phyloP scores from a whole-genome alignment of 2,329 filamentous ascomycete genomes.

The Coccinonectria pachysandricola region DNA sequence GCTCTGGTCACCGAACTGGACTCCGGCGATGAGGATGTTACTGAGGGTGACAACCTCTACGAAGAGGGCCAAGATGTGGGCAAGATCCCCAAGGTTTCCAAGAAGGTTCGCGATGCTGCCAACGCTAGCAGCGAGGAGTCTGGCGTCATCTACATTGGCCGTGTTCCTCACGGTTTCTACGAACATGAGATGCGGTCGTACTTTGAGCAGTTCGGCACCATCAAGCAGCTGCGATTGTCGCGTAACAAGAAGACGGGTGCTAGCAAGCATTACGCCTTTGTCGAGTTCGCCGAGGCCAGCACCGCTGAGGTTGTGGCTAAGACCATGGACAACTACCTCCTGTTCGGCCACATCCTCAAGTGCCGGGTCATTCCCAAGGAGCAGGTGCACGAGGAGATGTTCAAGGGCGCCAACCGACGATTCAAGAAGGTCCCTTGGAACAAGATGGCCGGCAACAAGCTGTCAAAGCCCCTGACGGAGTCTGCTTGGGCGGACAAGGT shows the following conservation, averaged over 20 bases:
- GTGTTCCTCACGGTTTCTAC: constrained; percentile 90
- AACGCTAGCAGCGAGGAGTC: constrained; percentile 41
- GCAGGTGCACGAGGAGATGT: constrained; percentile 70
- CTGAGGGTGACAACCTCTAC: constrained; percentile 27
- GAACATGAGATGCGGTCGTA: constrained; percentile 91
- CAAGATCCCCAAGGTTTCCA: constrained; percentile 38
- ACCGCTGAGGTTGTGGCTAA: constrained; percentile 83
- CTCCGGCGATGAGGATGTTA: constrained; percentile 33
- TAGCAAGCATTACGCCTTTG: constrained; percentile 89
- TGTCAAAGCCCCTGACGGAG: constrained; percentile 64
- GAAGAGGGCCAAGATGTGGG: constrained; percentile 40
- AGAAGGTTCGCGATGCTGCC: constrained; percentile 33
- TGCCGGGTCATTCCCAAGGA: constrained; percentile 69
- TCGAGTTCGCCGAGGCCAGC: constrained; percentile 73
- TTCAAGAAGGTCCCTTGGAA: constrained; percentile 86
- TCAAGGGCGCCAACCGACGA: constrained; percentile 81
- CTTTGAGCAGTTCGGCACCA: constrained; percentile 84
- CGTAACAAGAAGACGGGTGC: constrained; percentile 86
- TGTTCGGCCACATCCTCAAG: constrained; percentile 90
- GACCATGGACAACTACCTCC: constrained; percentile 95
- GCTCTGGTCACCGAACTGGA: constrained; percentile 35
- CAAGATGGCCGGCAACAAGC: constrained; percentile 66
- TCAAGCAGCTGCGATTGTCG: constrained; percentile 69
- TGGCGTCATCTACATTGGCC: constrained; percentile 82
- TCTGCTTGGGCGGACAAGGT: constrained; percentile 72